A percentile compares a stretch with the other conserved stretches of the same genome.
Evolutionary conservation across 768 basidiomycete species (phyloP).

Genomic region (Sarcodon sp.): DNA sequence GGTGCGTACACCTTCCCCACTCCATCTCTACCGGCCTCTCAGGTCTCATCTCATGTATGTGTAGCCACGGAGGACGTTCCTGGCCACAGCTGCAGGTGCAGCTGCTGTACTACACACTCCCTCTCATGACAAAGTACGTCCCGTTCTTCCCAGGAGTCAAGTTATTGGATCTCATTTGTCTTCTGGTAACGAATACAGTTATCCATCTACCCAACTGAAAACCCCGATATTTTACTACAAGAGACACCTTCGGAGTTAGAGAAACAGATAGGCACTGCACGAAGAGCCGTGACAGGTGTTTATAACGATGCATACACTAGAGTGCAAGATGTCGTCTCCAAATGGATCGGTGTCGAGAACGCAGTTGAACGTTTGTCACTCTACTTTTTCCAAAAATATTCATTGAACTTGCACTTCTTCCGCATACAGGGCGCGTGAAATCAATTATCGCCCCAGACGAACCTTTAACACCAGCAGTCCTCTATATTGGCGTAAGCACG

Average conservation of each 20-base stretch:
- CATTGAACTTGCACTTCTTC: neutral
- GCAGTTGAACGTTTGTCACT: conserved; percentile 64
- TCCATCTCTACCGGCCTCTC: neutral
- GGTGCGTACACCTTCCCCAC: no score
- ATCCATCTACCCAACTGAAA: conserved; percentile 65
- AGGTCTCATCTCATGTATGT: neutral
- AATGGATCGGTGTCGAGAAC: conserved; percentile 81
- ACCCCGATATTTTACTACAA: conserved; percentile 54
- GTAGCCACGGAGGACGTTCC: conserved; percentile 8
- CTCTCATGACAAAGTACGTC: conserved; percentile 10
- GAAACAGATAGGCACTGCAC: conserved; percentile 56
- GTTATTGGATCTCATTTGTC: neutral
- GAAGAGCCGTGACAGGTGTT: conserved; percentile 44
- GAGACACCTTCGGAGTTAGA: conserved; percentile 69
- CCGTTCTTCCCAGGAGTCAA: neutral
- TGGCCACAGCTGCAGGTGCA: conserved; percentile 5
- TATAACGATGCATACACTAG: conserved; percentile 46
- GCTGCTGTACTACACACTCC: conserved; percentile 6
- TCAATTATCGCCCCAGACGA: conserved; percentile 72
- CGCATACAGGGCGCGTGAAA: conserved; percentile 58
- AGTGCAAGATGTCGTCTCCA: conserved; percentile 61
- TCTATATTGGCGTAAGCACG: conserved; percentile 83
- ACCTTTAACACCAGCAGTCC: conserved; percentile 74
- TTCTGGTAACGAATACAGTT: conserved; percentile 31
- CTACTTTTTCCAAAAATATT: neutral